phyloP scores from a whole-genome alignment of 805 yeast genomes.

The Candida palmyrensis region DNA sequence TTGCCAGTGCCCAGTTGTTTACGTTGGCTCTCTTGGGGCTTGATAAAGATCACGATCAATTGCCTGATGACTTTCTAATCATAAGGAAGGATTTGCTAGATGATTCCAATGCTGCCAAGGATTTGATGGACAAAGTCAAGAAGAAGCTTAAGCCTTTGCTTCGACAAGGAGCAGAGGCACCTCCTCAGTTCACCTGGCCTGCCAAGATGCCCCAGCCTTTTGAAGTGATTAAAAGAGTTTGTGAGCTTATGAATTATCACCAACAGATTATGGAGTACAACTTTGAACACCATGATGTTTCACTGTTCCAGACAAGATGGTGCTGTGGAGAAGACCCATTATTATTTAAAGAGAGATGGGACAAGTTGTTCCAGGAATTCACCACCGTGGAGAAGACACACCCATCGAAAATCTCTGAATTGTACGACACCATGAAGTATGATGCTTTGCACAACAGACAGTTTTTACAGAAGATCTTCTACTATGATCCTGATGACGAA shows the following conservation, averaged over 20 bases:
- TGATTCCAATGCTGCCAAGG: constrained; percentile 97
- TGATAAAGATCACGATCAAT: constrained; percentile 42
- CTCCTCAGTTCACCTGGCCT: constrained; percentile 98
- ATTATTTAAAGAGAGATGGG: constrained; percentile 94
- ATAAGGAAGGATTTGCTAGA: constrained; percentile 88
- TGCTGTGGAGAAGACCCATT: constrained; percentile 95
- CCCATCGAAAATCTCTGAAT: constrained; percentile 93
- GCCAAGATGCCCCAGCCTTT: constrained; percentile 97
- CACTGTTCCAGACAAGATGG: constrained; percentile 74
- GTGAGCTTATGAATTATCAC: constrained; percentile 92
- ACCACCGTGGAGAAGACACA: constrained; percentile 91
- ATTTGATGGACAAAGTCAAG: constrained; percentile 94
- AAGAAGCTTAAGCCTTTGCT: constrained; percentile 91
- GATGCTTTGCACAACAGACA: constrained; percentile 95
- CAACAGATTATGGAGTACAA: constrained; percentile 78
- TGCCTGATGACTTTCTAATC: constrained; percentile 73
- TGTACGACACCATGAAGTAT: constrained; percentile 97
- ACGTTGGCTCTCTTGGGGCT: constrained; percentile 69
- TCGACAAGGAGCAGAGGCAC: constrained; percentile 95
- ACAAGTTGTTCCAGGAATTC: constrained; percentile 88
- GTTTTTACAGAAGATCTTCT: constrained; percentile 77
- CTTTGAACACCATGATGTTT: constrained; percentile 61
- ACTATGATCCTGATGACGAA: constrained; percentile 48
- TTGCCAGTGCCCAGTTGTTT: constrained; percentile 87
- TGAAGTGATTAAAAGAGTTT: constrained; percentile 87